Base-by-base conservation (phyloP, 2,329 filamentous ascomycete species). In the Pseudocercospora ulei region DNA sequence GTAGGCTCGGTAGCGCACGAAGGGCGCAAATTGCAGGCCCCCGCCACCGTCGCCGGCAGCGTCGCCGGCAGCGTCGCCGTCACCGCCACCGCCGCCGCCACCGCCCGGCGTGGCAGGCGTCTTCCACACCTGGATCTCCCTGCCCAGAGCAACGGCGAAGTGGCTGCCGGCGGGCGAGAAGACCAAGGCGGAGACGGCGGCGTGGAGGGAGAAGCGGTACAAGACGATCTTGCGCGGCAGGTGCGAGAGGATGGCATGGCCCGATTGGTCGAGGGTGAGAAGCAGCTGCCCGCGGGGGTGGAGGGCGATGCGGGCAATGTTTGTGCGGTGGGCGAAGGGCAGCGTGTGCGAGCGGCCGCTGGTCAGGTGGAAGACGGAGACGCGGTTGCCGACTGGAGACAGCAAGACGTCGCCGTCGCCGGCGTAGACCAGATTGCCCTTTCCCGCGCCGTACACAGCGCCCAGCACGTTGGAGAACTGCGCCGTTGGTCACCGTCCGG, bases 381-480 rank as follows among this genome's bases (percentile, higher is more conserved):
- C 86, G 59, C 86, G 73, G 66, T 96, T 98, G 60, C 90, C 90
- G 37, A 98, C 90, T 5, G 90, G 92, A 28, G 90, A 98, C 57
- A 92, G 83, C 50, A 98, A 74, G 66, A 85, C 88, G 56, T 84
- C 90, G 60, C 92, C 92, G 74, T 98, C 88, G 46, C 87, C 85
- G 56, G 84, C 92, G 70, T 92, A 98, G 60, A 95, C 74, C 57
- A 98, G 75, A 63, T 96, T 98, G 65, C 92, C 90, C 75, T 87
- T 84, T 11, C 30, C n/a, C n/a, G n/a, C n/a, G 69, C 86, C 85
- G 71, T 96, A 98, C 60, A 98, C 90, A 53, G 90, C 98, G 61
- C 90, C 92, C 58, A 98, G 76, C 62, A 98, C 75, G 66, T 96
- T 98, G 62, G 88, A 94, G 68, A 98, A 98, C 87, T 95, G 57